These are phyloP conservation scores for Halocafeteria seosinensis DNA, from an alignment of 108 stramenopile genomes.

Conservation along the genomic window DNA sequence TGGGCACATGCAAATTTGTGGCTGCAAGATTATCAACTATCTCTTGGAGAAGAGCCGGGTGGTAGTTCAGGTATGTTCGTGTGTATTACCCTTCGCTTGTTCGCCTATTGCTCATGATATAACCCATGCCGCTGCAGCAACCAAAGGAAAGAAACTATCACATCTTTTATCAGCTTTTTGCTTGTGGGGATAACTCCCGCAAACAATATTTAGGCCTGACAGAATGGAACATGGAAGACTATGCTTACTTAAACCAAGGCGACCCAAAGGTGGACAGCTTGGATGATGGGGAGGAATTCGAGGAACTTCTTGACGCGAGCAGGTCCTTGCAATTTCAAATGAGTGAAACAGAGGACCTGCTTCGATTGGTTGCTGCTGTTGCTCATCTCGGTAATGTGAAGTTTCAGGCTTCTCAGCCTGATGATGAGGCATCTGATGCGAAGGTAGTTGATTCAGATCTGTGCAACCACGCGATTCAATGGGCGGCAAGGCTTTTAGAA, in stretches of 20 bases:
- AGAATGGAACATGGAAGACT: slow-evolving; percentile 15
- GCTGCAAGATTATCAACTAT: slow-evolving; percentile 14
- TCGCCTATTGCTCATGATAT: no score
- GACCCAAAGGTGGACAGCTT: slow-evolving; percentile 6
- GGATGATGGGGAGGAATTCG: slow-evolving; percentile 15
- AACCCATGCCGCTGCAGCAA: neutral
- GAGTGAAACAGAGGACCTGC: slow-evolving; percentile 7
- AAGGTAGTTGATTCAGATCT: neutral
- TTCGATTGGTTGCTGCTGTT: slow-evolving; percentile 22
- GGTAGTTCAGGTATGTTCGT: slow-evolving; percentile 1
- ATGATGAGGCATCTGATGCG: neutral
- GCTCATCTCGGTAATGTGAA: slow-evolving; percentile 35
- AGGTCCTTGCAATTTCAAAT: neutral
- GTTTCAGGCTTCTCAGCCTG: slow-evolving; percentile 30
- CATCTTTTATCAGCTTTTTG: slow-evolving; percentile 26
- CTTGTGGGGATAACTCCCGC: neutral
- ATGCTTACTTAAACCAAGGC: slow-evolving; percentile 15
- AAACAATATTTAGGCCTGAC: slow-evolving; percentile 1
- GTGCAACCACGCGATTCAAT: neutral
- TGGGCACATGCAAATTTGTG: neutral
- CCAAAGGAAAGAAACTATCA: slow-evolving; percentile 32
- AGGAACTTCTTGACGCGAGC: slow-evolving; percentile 2
- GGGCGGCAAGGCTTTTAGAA: slow-evolving; percentile 5
- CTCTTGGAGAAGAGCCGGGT: slow-evolving; percentile 26
- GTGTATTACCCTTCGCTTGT: no score